phyloP scores from a whole-genome alignment of 2,329 filamentous ascomycete genomes.

The Fusarium ambrosium region DNA sequence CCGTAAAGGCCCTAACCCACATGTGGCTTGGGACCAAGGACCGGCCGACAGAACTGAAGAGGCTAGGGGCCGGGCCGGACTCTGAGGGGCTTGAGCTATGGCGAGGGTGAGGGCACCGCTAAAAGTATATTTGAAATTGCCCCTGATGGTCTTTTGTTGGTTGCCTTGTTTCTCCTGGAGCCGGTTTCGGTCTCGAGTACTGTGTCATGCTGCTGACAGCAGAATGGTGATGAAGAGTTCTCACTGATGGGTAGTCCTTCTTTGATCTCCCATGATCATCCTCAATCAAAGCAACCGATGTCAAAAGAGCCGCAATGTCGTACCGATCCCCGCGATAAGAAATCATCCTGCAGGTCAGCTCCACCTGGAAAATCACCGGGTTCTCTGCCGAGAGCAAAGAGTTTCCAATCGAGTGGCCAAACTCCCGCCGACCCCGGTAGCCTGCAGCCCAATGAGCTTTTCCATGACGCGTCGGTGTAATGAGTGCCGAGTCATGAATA shows the following conservation, averaged over 20 bases:
- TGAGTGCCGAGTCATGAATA: constrained; percentile 3
- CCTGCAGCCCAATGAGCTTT: background rate
- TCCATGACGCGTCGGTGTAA: background rate
- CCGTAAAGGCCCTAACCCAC: background rate
- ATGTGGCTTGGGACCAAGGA: constrained; percentile 2
- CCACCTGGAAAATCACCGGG: background rate
- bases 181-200: background rate
- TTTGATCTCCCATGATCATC: too few species aligned
- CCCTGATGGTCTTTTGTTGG: background rate
- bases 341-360: background rate
- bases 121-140: constrained; percentile 4
- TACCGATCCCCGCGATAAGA: background rate
- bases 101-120: background rate
- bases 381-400: background rate
- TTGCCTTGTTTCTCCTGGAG: background rate
- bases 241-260: background rate
- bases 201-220: background rate
- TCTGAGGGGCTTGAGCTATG: background rate
- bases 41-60: background rate
- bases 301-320: background rate
- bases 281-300: background rate
- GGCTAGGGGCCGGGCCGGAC: constrained; percentile 7
- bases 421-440: background rate
- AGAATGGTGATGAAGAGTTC: background rate
- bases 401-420: background rate